A percentile compares a stretch with the other conserved stretches of the same genome.
Conservation (phyloP, 768 basidiomycete genomes). For the Leccinum olivaceopallidum region DNA sequence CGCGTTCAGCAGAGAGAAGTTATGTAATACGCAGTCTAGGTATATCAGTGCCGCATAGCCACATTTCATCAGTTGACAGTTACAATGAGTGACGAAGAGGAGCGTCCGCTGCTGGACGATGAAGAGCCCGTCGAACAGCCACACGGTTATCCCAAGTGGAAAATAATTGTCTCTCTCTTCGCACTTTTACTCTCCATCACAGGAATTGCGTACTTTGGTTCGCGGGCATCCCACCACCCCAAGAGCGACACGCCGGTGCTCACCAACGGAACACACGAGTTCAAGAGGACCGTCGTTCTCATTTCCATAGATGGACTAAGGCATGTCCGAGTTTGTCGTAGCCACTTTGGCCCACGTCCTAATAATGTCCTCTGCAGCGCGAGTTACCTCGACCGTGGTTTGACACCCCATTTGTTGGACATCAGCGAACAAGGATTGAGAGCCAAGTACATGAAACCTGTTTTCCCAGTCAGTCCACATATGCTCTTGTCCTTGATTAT, state of each 20-base stretch:
- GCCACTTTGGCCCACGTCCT: neutral
- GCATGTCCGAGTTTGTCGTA: constrained; percentile 36
- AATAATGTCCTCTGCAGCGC: constrained; percentile 48
- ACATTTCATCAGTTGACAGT: constrained; percentile 11
- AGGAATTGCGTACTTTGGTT: constrained; percentile 12
- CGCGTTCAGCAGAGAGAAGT: neutral
- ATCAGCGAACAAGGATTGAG: constrained; percentile 83
- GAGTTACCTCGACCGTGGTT: constrained; percentile 81
- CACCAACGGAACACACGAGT: constrained; percentile 84
- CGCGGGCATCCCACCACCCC: constrained; percentile 1
- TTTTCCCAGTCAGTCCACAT: constrained; percentile 77
- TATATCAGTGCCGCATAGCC: constrained; percentile 20
- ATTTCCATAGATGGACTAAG: constrained; percentile 87
- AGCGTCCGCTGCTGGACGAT: constrained; percentile 26
- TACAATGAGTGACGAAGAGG: constrained; percentile 25
- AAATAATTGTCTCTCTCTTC: constrained; percentile 13
- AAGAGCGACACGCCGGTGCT: constrained; percentile 33
- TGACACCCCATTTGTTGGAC: constrained; percentile 81
- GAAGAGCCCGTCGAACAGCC: constrained; percentile 12
- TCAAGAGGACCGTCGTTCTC: constrained; percentile 77
- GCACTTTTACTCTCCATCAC: constrained; percentile 18
- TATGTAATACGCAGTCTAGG: constrained; percentile 19
- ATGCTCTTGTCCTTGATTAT: constrained; percentile 2
- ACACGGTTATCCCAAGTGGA: constrained; percentile 4
- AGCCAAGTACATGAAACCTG: constrained; percentile 84